These are phyloP conservation scores for Knoxdaviesia proteae DNA, from an alignment of 2,329 filamentous ascomycete species.

Conservation along the genomic window DNA sequence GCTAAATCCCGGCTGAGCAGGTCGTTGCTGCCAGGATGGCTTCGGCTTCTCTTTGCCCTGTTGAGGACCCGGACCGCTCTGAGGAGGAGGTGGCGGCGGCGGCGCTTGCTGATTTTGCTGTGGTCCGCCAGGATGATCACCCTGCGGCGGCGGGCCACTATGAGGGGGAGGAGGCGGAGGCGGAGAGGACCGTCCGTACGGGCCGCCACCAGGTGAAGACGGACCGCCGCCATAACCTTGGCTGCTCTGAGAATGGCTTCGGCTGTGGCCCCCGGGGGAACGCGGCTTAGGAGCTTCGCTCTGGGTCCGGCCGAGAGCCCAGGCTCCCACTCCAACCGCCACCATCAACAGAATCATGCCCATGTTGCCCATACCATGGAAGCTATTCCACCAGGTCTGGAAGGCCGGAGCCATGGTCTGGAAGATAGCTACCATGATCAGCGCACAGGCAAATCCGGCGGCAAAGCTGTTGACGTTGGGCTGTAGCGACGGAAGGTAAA, in stretches of 20 bases:
- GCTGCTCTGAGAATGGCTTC: conserved; percentile 4
- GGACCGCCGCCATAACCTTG: conserved; percentile 5
- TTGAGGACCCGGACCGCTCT: conserved; percentile 9
- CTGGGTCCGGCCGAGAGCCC: conserved; percentile 32
- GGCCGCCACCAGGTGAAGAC: conserved; percentile 1
- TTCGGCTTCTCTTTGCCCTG: conserved; percentile 13
- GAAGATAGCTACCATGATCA: conserved; percentile 53
- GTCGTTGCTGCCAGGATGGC: conserved; percentile 16
- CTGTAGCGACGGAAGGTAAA: conserved; percentile 80
- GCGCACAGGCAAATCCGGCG: conserved; percentile 60
- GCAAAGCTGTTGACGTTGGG: conserved; percentile 80
- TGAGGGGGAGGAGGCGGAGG: conserved; percentile 18
- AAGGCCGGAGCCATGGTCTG: conserved; percentile 53
- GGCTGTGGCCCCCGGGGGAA: conserved; percentile 4
- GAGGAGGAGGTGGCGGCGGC: conserved; percentile 6
- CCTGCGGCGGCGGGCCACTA: conserved; percentile 14
- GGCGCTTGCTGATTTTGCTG: conserved; percentile 5
- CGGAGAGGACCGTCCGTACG: conserved; percentile 6
- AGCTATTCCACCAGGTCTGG: conserved; percentile 49
- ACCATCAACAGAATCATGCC: conserved; percentile 53
- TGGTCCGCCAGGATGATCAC: conserved; percentile 6
- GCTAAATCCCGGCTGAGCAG: not conserved
- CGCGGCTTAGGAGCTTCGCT: conserved; percentile 8
- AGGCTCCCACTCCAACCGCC: conserved; percentile 56
- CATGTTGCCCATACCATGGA: conserved; percentile 50